These are phyloP conservation scores for Aspergillus haitiensis DNA, from an alignment of 495 filamentous ascomycete genomes.

Conservation along the genomic window DNA sequence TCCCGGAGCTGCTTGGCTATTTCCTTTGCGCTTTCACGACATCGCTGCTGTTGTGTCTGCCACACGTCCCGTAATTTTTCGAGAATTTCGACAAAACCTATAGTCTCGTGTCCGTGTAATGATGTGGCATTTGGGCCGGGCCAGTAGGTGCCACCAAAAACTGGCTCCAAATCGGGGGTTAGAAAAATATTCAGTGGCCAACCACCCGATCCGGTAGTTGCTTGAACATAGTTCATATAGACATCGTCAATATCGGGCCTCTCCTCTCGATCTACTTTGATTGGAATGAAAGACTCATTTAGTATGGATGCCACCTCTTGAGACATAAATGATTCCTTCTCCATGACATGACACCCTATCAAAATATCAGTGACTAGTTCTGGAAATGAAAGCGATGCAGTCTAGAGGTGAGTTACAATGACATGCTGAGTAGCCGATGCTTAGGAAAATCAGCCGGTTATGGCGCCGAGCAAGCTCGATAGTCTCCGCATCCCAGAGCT, in stretches of 20 bases:
- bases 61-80: slow-evolving; percentile 79
- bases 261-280: slow-evolving; percentile 93
- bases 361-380: slow-evolving; percentile 17
- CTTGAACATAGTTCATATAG: slow-evolving; percentile 98
- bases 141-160: slow-evolving; percentile 98
- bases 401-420: slow-evolving; percentile 59
- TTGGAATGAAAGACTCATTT: slow-evolving; percentile 85
- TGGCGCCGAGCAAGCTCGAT: slow-evolving; percentile 72
- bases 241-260: slow-evolving; percentile 93
- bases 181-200: slow-evolving; percentile 98
- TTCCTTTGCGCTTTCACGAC: slow-evolving; percentile 76
- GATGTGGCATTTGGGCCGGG: slow-evolving; percentile 68
- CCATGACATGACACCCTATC: slow-evolving; percentile 88
- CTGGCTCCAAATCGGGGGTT: slow-evolving; percentile 86
- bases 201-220: slow-evolving; percentile 85
- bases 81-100: slow-evolving; percentile 77
- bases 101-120: slow-evolving; percentile 52
- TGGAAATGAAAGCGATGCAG: not conserved
- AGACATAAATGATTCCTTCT: slow-evolving; percentile 89
- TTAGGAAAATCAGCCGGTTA: slow-evolving; percentile 88
- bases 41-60: slow-evolving; percentile 78
- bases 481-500: slow-evolving; percentile 78
- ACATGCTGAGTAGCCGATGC: slow-evolving; percentile 94
- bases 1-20: slow-evolving; percentile 77
- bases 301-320: slow-evolving; percentile 75